Evolutionary conservation across 1,139 yeast genomes (phyloP).

Genomic region (Diutina siamensis): DNA sequence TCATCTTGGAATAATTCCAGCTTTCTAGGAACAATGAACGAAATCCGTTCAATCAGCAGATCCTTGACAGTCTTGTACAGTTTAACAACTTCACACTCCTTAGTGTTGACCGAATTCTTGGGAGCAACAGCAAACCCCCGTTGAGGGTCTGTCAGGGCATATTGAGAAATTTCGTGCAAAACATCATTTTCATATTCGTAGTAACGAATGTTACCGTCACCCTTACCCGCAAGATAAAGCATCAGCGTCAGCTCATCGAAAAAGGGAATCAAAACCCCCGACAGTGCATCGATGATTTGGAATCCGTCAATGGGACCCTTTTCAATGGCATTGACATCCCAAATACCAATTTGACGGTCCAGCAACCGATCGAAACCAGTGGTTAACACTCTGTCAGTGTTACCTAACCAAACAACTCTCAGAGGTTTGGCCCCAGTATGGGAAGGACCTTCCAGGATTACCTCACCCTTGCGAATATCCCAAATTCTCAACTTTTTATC

Average conservation of each 20-base stretch:
- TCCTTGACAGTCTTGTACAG: constrained; percentile 82
- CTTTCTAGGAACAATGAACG: constrained; percentile 87
- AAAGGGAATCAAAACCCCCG: constrained; percentile 88
- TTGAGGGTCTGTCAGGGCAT: constrained; percentile 82
- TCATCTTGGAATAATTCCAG: constrained; percentile 88
- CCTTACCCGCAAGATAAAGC: constrained; percentile 89
- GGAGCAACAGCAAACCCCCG: constrained; percentile 92
- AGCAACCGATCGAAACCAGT: constrained; percentile 93
- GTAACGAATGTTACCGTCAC: constrained; percentile 95
- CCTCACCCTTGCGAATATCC: constrained; percentile 70
- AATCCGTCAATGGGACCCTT: constrained; percentile 87
- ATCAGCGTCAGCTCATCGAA: constrained; percentile 74
- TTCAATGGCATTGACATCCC: constrained; percentile 70
- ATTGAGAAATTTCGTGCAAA: constrained; percentile 73
- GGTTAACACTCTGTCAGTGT: constrained; percentile 72
- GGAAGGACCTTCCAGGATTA: constrained; percentile 76
- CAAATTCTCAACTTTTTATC: constrained; percentile 85
- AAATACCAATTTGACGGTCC: constrained; percentile 89
- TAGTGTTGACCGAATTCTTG: constrained; percentile 63
- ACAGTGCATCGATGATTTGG: constrained; percentile 72
- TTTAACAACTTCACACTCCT: constrained; percentile 73
- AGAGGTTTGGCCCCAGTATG: constrained; percentile 90
- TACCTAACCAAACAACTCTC: constrained; percentile 84
- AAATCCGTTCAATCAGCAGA: constrained; percentile 72
- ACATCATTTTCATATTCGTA: constrained; percentile 79